Base-by-base conservation (phyloP, 129 eudicot species). In the Artemisia annua region DNA sequence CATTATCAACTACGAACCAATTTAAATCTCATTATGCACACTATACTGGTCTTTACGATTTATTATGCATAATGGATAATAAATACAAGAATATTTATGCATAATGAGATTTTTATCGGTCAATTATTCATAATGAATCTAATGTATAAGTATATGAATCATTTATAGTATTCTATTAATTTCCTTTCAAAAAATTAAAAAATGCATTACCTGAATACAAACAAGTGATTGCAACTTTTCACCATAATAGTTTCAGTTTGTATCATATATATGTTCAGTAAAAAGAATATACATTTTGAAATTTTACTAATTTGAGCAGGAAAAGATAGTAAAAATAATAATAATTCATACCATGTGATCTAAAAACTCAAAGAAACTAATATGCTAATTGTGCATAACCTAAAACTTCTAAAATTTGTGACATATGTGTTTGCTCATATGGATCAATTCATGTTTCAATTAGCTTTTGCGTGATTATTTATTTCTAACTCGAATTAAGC, bases 151-250 rank as follows among this genome's bases (percentile, higher is more conserved):
- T 30, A 30, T 1, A 30, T 4, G 35, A 30, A 30, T 30, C 6
- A 30, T 30, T 30, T 30, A 4, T 30, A 30, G 35, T 69, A 30
- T 69, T 44, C 16, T n/a, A n/a, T n/a, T n/a, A n/a, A n/a, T n/a
- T 60, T 58, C 67, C 58, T 57, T 57, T 0, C 17, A 13, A 67
- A 35, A 49, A 73, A n/a, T n/a, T n/a, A n/a, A n/a, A 32, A 28
- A 32, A 48, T 74, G 43, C 9, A 75, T 22, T 54, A 54, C 18
- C 20, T 56, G 57, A 43, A 67, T 54, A 46, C 20, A 75, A 55
- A 55, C 73, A 22, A 54, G 67, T 17, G 63, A 74, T 44, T 70
- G 58, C 64, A 62, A 24, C 71, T 61, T 61, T 65, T 53, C 20
- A 39, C 32, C 48, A 8, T 63, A 62, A 48, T 10, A 48, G 8